Evolutionary conservation across 176 grass and related monocot species (phyloP).

Genomic region (Luzula sylvatica): DNA sequence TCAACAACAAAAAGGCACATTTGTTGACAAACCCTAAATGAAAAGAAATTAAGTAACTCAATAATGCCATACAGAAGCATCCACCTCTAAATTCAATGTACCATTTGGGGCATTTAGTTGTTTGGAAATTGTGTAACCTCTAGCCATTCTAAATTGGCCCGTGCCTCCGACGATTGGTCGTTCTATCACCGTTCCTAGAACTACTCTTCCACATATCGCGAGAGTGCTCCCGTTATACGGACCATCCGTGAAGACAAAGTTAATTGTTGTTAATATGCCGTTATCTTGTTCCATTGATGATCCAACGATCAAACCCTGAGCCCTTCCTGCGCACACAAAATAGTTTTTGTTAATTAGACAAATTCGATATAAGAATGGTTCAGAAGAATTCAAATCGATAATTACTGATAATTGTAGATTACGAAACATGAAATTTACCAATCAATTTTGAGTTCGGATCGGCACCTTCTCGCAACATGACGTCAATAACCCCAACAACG

Average conservation of each 20-base stretch:
- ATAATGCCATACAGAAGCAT: too few species aligned
- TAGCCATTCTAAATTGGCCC: slow-evolving; percentile 3
- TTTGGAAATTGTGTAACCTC: slow-evolving; percentile 4
- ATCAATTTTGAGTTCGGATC: slow-evolving; percentile 13
- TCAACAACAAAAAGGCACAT: too few species aligned
- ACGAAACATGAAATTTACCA: not conserved
- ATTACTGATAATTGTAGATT: not conserved
- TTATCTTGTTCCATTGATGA: not conserved
- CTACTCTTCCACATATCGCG: not conserved
- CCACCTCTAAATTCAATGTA: too few species aligned
- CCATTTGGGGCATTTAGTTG: too few species aligned
- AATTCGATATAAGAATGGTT: not conserved
- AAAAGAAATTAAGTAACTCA: too few species aligned
- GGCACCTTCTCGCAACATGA: slow-evolving; percentile 1
- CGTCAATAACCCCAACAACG: slow-evolving; percentile 3
- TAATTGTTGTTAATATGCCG: not conserved
- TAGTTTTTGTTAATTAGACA: not conserved
- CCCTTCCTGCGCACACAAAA: not conserved
- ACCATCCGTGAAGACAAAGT: slow-evolving; percentile 14
- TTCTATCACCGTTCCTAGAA: not conserved
- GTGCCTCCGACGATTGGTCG: slow-evolving; percentile 14
- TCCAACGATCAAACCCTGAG: slow-evolving; percentile 3
- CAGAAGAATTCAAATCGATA: too few species aligned
- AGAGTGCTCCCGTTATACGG: too few species aligned
- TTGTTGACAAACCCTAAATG: too few species aligned